Conservation (phyloP, 75 land plant species). For the Selaginella moellendorffii region DNA sequence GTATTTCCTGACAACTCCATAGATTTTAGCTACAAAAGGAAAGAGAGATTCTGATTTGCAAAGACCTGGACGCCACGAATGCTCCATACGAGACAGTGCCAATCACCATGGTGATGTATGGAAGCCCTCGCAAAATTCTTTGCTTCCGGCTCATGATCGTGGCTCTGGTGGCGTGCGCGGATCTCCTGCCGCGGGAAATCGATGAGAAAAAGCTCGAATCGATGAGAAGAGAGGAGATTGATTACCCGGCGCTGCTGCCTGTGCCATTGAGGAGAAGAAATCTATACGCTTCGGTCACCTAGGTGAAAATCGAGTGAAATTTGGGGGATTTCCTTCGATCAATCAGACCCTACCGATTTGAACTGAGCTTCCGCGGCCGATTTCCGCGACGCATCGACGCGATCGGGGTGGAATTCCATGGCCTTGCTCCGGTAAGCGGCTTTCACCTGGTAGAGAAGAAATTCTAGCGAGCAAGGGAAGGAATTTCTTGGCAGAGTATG, state of each 20-base stretch:
- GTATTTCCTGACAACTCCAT: background rate
- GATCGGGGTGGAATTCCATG: background rate
- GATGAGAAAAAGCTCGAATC: too few relatives aligned
- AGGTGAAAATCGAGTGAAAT: too few relatives aligned
- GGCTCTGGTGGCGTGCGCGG: background rate
- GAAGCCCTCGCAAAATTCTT: background rate
- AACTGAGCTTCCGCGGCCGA: background rate
- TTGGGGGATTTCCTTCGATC: background rate
- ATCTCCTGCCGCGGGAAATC: background rate
- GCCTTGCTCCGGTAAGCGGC: background rate
- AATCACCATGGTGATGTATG: background rate
- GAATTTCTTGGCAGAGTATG: background rate
- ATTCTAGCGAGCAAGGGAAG: too few relatives aligned
- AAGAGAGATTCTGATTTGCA: background rate
- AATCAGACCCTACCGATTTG: background rate
- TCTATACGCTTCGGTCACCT: background rate
- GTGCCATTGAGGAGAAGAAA: background rate
- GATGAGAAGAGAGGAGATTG: too few relatives aligned
- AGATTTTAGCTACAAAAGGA: background rate
- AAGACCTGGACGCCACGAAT: background rate
- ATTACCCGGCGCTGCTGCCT: background rate
- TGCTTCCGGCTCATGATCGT: background rate
- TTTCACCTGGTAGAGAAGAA: background rate
- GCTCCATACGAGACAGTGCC: background rate
- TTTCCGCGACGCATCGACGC: background rate